Base-by-base conservation (phyloP, 2,329 filamentous ascomycete species). In the Diaporthe velutina region DNA sequence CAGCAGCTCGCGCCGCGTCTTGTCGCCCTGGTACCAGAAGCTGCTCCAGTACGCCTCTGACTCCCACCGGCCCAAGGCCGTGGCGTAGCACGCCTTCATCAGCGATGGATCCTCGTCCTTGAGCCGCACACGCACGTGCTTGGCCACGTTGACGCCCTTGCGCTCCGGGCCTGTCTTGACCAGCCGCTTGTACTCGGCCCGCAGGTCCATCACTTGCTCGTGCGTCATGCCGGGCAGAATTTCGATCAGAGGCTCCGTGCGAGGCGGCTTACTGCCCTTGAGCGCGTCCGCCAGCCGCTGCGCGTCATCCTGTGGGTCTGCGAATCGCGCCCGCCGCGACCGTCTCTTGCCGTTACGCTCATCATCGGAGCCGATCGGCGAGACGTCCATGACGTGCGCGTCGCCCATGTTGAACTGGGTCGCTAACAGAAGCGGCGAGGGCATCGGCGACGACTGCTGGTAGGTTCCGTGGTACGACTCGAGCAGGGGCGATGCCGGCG, bases 1-100 rank as follows among this genome's bases (percentile, higher is more conserved):
- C 71, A 99, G 90, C 48, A 99, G 88, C 83, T 98, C 96, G 8
- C 96, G 91, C 3, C 95, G 90, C 10, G 93, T 94, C 79, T 93
- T 94, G 83, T 96, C 94, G 50, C 93, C 93, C 81, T 98, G 96
- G 85, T 98, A 98, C 93, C 95, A 98, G 84, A 95, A 98, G 83
- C 98, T 98, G 75, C 96, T 95, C 96, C 97, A 99, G 87, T 98
- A 98, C 0, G 95, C 95, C 83, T 99, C 97, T 78, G 92, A 93
- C 85, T 98, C 97, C 93, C 95, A 98, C 70, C 90, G 90, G 13
- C 97, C 97, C 0, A 98, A 90, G 0, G 96, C 95, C 3, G 95
- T 96, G 4, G 96, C 92, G 83, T 98, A 98, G 80, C 93, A 95
- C 9, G 94, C 94, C 84, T 98, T 98, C 85, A 96, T 96, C 78